Evolutionary conservation across 2,329 filamentous ascomycete genomes (phyloP), one percentile per base, ranked within the genome.

Genomic region (Daldinia sp.): DNA sequence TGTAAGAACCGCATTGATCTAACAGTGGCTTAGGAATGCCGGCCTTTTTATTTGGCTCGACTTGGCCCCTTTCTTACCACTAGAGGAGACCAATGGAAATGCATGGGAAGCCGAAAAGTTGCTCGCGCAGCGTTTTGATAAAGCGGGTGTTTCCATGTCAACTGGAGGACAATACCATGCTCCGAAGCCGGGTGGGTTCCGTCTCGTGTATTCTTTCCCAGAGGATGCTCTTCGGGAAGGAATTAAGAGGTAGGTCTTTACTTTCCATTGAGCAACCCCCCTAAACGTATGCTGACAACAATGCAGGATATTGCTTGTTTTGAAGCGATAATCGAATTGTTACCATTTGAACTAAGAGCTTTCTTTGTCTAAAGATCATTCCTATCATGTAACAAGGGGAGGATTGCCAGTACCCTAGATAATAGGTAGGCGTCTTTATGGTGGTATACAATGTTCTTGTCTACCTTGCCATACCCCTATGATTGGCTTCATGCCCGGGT

Each of bases 21-120:
- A 48, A 55, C 23, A 17, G 25, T 17, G n/a, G 19, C 4, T 17
- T 10, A 70, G 69, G 9, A 71, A 71, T 41, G 64, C 67, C 0
- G 69, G 64, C 3, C 50, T 71, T 19, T 71, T 70, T 15, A 58
- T 71, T 15, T 71, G 69, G 68, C 45, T 70, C 3, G 58, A 71
- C 58, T 34, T 71, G 27, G 9, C 48, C 21, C 52, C 63, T 4
- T 64, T 62, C 21, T 55, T 70, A 9, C 68, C 68, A 8, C 7
- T 59, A 3, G n/a, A 21, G 11, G 66, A 71, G 25, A 59, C 68
- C 4, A 51, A 58, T 13, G 70, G 63, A 1, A 68, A 72, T 45
- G 66, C 48, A 17, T 71, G 68, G 70, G 50, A 50, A 25, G 70
- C 70, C 5, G 65, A 71, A 34, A 64, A 54, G 25, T 21, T 71